A percentile compares a stretch with the other conserved stretches of the same genome.
Evolutionary conservation across 306 rosid species (phyloP).

Genomic region (peach (Prunus persica)): DNA sequence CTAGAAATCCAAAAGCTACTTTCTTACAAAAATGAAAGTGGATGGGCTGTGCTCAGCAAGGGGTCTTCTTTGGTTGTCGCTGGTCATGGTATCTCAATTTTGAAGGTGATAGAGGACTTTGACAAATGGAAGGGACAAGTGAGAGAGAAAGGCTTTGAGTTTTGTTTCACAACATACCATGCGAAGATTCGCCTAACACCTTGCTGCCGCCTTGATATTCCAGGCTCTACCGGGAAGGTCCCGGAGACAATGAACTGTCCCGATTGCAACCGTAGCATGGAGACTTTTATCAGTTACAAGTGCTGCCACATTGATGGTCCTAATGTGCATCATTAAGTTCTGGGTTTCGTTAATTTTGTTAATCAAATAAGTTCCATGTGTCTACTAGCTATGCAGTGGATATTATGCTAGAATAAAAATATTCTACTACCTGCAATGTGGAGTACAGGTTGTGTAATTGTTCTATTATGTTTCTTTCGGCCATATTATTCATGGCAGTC

Average conservation of each 20-base stretch:
- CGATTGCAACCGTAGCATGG: constrained; percentile 49
- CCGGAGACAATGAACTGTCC: constrained; percentile 50
- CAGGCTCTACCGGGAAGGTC: constrained; percentile 28
- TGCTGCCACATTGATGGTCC: constrained; percentile 43
- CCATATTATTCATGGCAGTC: no score
- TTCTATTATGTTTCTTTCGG: no score
- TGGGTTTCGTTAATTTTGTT: background rate
- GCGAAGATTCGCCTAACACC: background rate
- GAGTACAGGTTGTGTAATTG: no score
- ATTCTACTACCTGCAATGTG: no score
- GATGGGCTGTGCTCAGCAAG: constrained; percentile 47
- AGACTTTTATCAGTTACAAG: constrained; percentile 48
- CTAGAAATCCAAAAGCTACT: constrained; percentile 48
- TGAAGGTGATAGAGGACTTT: constrained; percentile 33
- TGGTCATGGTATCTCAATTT: constrained; percentile 37
- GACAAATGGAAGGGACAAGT: constrained; percentile 40
- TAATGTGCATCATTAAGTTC: constrained; percentile 1
- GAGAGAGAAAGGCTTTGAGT: constrained; percentile 31
- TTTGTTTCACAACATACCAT: constrained; percentile 18
- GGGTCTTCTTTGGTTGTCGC: constrained; percentile 28
- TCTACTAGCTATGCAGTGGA: no score
- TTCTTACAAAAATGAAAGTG: constrained; percentile 51
- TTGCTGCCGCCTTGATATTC: constrained; percentile 38
- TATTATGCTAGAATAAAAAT: no score
- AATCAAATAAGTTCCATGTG: no score